A percentile compares a stretch with the other conserved stretches of the same genome.
These are phyloP conservation scores for Zostera marina DNA, from an alignment of 116 monocot genomes.

Conservation along the genomic window DNA sequence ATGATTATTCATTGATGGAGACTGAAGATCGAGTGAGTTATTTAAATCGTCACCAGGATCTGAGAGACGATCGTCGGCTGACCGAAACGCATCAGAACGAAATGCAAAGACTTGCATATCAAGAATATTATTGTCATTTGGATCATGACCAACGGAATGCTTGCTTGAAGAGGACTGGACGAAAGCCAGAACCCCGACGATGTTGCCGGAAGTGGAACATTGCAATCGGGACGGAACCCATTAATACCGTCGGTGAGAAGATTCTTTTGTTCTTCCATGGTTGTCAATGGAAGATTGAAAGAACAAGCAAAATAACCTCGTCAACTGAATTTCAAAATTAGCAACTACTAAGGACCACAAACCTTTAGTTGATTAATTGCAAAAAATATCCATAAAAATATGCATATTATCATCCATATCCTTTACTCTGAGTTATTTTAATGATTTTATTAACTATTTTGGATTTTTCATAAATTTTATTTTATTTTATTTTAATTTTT, in stretches of 20 bases:
- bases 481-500: too few species aligned
- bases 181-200: slow-evolving; percentile 6
- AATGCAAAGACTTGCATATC: slow-evolving; percentile 15
- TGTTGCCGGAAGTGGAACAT: slow-evolving; percentile 1
- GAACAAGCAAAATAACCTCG: not conserved
- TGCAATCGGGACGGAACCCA: not conserved
- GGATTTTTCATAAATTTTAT: too few species aligned
- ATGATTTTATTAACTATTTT: too few species aligned
- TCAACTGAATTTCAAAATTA: too few species aligned
- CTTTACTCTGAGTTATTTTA: too few species aligned
- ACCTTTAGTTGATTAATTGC: too few species aligned
- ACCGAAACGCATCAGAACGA: slow-evolving; percentile 16
- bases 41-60: slow-evolving; percentile 9
- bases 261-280: not conserved
- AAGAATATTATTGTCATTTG: slow-evolving; percentile 7
- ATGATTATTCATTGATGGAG: not conserved
- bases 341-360: too few species aligned
- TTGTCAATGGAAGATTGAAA: not conserved
- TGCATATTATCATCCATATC: too few species aligned
- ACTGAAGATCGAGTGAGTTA: not conserved
- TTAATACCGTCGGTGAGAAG: not conserved
- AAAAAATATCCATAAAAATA: too few species aligned
- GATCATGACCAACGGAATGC: slow-evolving; percentile 7
- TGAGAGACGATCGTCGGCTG: slow-evolving; percentile 11
- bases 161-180: slow-evolving; percentile 4